Evolutionary conservation across 352 stramenopile genomes (phyloP).

Genomic region (Globisporangium alternatum): DNA sequence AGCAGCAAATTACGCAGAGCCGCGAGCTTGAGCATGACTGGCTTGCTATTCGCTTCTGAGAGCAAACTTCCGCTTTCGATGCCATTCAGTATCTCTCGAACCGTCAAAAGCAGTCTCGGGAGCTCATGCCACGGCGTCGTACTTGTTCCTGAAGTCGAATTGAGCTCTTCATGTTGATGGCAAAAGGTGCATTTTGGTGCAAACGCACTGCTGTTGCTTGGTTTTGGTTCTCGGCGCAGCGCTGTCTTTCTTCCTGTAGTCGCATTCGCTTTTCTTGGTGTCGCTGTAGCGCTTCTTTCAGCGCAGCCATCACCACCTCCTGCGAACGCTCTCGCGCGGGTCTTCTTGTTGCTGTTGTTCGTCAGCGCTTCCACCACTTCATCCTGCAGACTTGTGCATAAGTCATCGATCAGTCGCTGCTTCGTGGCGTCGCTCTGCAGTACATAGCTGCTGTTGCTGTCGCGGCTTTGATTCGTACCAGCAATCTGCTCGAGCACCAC

Average conservation of each 20-base stretch:
- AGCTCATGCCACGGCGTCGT: constrained; percentile 9
- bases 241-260: not conserved
- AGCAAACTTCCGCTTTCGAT: not conserved
- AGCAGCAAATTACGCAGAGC: constrained; percentile 11
- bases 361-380: constrained; percentile 33
- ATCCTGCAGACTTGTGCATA: constrained; percentile 41
- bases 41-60: not conserved
- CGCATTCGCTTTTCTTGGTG: not conserved
- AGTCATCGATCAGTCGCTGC: constrained; percentile 29
- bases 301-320: not conserved
- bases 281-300: not conserved
- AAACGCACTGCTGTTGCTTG: not conserved
- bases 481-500: constrained; percentile 9
- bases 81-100: not conserved
- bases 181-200: constrained; percentile 15
- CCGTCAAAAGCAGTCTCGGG: not conserved
- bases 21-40: not conserved
- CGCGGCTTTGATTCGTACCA: not conserved
- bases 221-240: not conserved
- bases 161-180: not conserved
- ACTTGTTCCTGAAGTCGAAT: not conserved
- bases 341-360: constrained; percentile 5
- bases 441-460: not conserved
- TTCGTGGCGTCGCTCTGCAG: not conserved
- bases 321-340: not conserved